Evolutionary conservation across 306 rosid species (phyloP), one percentile per base, ranked within the genome.

Genomic region (Lithocarpus polystachyus): DNA sequence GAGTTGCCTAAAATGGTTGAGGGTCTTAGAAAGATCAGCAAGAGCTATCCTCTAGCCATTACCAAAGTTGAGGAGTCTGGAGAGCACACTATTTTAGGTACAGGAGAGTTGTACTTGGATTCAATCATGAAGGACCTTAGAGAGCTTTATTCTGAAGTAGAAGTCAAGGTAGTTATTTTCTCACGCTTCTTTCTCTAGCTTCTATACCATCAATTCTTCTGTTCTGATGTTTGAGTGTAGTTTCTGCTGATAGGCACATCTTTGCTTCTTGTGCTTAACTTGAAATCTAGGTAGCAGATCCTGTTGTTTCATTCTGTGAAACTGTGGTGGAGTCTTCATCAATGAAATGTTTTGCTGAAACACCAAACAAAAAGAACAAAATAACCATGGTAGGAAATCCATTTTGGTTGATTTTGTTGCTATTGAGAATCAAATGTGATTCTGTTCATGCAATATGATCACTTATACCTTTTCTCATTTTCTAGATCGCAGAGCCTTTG

Each of bases 61-160:
- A 95, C 99, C 56, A 95, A 95, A 87, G 99, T 95, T 53, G 98
- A 93, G 91, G 99, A 95, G 80, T 95, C 99, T 61, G 99, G 99
- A 79, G 99, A 95, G 81, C 99, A 95, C 86, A 95, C 99, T 22
- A 90, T 95, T 73, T 76, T 95, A 80, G 99, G 99, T 62, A 95
- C 98, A 23, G 98, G 99, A 68, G 99, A 95, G 85, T 90, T 95
- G 81, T 95, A 95, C 92, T 88, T 93, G 87, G 99, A 95, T 91
- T 95, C 99, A 75, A 93, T 95, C 68, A 93, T 93, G 99, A 95
- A 95, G 92, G 99, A 95, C 88, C 92, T 93, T 61, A 90, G 98
- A 87, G 99, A 95, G 81, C 96, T 95, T 26, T 95, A 93, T 82
- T 95, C 99, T 2, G 97, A 95, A 95, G 99, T 95, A 31, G 99